Percentiles rank a stretch among this genome's conserved stretches.
Evolutionary conservation across 441 rosid genomes (phyloP).

Genomic region (Syzygium malaccense): DNA sequence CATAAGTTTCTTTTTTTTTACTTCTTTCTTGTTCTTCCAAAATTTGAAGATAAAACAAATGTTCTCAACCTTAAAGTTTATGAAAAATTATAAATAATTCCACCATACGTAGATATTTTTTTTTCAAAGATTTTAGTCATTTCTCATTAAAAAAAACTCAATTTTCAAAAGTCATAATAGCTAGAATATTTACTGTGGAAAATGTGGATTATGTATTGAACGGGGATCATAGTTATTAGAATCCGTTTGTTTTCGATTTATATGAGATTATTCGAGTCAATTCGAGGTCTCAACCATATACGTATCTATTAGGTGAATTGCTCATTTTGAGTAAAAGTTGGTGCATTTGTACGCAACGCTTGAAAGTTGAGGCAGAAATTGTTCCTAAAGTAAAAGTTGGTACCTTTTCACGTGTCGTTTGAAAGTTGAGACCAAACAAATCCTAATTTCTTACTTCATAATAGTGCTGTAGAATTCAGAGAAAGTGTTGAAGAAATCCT

Average conservation of each 20-base stretch:
- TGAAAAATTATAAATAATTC: background rate
- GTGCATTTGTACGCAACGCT: too few species aligned
- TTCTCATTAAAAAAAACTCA: background rate
- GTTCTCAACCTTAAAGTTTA: background rate
- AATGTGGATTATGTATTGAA: background rate
- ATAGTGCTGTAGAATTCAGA: too few species aligned
- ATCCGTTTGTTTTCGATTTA: background rate
- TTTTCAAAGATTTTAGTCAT: background rate
- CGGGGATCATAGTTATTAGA: background rate
- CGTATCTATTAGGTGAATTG: too few species aligned
- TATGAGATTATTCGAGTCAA: background rate
- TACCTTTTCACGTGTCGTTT: too few species aligned
- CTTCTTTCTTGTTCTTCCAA: background rate
- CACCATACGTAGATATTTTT: accelerated
- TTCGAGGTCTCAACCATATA: background rate
- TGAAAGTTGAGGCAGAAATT: too few species aligned
- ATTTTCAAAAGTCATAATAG: background rate
- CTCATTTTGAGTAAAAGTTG: too few species aligned
- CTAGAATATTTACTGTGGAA: background rate
- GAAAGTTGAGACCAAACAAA: too few species aligned
- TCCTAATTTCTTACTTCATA: too few species aligned
- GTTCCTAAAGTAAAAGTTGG: too few species aligned
- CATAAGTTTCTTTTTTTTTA: background rate
- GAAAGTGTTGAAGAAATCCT: too few species aligned
- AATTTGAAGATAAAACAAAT: background rate